These are phyloP conservation scores for Zizania latifolia DNA, from an alignment of 176 grass and related monocot genomes.

Conservation along the genomic window DNA sequence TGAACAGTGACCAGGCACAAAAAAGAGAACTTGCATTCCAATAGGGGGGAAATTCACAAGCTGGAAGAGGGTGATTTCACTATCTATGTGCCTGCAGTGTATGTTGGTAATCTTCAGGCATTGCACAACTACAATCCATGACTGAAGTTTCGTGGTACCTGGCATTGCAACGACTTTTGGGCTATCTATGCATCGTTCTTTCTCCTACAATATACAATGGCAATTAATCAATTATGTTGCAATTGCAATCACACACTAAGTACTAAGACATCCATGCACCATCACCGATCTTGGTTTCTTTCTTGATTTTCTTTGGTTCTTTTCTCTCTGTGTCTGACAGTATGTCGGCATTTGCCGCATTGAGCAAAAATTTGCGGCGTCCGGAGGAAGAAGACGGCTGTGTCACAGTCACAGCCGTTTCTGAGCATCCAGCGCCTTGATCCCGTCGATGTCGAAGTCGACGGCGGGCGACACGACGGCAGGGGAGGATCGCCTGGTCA, in stretches of 20 bases:
- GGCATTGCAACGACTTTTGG: background rate
- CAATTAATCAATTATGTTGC: background rate
- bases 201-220: background rate
- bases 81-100: background rate
- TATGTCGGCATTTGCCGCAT: background rate
- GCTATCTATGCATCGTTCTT: background rate
- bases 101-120: background rate
- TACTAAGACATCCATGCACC: background rate
- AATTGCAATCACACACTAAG: background rate
- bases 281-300: background rate
- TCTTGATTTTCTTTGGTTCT: background rate
- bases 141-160: background rate
- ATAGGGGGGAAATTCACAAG: background rate
- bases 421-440: constrained; percentile 32
- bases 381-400: background rate
- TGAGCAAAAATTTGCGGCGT: background rate
- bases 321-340: background rate
- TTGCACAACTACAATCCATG: background rate
- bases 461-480: background rate
- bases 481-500: constrained; percentile 2
- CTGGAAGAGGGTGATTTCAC: background rate
- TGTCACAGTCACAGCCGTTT: background rate
- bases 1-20: background rate
- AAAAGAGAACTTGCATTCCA: background rate
- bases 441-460: constrained; percentile 46